Conservation (phyloP, 768 basidiomycete genomes). For the Brasilioporus rufonigricans region DNA sequence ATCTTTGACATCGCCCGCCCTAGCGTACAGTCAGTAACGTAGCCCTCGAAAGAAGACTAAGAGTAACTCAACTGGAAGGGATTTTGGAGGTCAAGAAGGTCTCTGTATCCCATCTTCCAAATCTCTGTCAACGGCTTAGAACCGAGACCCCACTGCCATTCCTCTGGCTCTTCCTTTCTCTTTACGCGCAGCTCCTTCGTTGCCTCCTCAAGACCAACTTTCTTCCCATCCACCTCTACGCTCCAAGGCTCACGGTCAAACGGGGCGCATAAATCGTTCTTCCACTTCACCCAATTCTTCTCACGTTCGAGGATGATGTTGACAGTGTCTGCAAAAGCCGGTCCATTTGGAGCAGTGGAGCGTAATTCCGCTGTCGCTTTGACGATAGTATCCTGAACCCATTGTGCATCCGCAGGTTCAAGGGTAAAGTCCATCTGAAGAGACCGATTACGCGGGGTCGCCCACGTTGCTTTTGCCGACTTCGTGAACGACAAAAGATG, state of each 20-base stretch:
- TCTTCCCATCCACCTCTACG: slow-evolving; percentile 44
- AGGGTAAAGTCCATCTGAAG: slow-evolving; percentile 83
- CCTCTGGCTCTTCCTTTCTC: slow-evolving; percentile 55
- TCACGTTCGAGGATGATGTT: slow-evolving; percentile 73
- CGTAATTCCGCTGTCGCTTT: slow-evolving; percentile 57
- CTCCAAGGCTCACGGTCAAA: slow-evolving; percentile 75
- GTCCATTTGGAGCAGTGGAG: slow-evolving; percentile 76
- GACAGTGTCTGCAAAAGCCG: slow-evolving; percentile 73
- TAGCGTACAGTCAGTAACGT: slow-evolving; percentile 26
- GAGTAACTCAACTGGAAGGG: slow-evolving; percentile 59
- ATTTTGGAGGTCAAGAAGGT: slow-evolving; percentile 57
- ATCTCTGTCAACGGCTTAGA: slow-evolving; percentile 74
- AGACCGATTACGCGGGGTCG: slow-evolving; percentile 66
- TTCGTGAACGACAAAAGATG: slow-evolving; percentile 78
- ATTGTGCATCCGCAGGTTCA: slow-evolving; percentile 62
- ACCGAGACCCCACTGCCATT: slow-evolving; percentile 66
- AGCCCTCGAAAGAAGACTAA: neutral
- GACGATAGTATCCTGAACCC: slow-evolving; percentile 69
- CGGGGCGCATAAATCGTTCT: slow-evolving; percentile 74
- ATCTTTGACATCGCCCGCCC: slow-evolving; percentile 71
- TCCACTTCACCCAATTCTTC: slow-evolving; percentile 90
- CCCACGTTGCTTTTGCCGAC: slow-evolving; percentile 57
- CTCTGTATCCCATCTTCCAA: slow-evolving; percentile 79
- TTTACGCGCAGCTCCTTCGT: slow-evolving; percentile 50
- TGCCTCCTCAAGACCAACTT: slow-evolving; percentile 59